phyloP scores from a whole-genome alignment of 257 asterid genomes.

The Salvia splendens region DNA sequence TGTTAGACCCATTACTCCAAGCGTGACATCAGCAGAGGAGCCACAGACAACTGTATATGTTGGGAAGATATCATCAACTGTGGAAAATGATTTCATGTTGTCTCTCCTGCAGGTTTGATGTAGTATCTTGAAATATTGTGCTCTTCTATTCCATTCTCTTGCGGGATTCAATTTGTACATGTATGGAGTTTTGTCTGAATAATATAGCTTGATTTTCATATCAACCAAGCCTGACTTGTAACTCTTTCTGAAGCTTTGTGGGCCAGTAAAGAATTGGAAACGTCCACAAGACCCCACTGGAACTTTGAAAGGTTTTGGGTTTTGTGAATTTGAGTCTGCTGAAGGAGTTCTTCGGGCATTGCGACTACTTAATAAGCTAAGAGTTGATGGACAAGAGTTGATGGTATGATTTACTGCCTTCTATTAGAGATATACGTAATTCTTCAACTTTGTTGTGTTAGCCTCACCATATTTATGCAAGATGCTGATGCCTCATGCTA shows the following conservation, averaged over 20 bases:
- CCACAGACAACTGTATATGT: constrained; percentile 92
- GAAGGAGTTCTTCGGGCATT: constrained; percentile 96
- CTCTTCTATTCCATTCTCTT: constrained; percentile 18
- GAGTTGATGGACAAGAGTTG: constrained; percentile 90
- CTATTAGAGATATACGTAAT: constrained; percentile 19
- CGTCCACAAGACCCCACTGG: constrained; percentile 98
- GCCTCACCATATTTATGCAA: constrained; percentile 6
- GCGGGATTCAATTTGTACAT: constrained; percentile 19
- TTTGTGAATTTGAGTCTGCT: constrained; percentile 96
- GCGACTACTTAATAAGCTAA: constrained; percentile 78
- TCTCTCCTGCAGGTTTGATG: constrained; percentile 80
- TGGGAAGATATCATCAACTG: constrained; percentile 88
- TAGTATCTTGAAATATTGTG: constrained; percentile 15
- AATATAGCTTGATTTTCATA: constrained; percentile 21
- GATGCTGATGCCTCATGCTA: constrained; percentile 1
- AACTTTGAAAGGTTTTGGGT: constrained; percentile 81
- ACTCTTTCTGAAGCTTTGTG: constrained; percentile 74
- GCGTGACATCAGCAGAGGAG: constrained; percentile 53
- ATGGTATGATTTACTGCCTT: constrained; percentile 55
- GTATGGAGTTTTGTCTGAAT: not conserved
- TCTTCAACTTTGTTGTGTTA: not conserved
- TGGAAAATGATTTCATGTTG: constrained; percentile 86
- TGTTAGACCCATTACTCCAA: constrained; percentile 54
- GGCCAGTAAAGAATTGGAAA: constrained; percentile 97
- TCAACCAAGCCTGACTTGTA: constrained; percentile 32